Evolutionary conservation across 2,329 filamentous ascomycete genomes (phyloP).

Genomic region (Neopestalotiopsis clavispora): DNA sequence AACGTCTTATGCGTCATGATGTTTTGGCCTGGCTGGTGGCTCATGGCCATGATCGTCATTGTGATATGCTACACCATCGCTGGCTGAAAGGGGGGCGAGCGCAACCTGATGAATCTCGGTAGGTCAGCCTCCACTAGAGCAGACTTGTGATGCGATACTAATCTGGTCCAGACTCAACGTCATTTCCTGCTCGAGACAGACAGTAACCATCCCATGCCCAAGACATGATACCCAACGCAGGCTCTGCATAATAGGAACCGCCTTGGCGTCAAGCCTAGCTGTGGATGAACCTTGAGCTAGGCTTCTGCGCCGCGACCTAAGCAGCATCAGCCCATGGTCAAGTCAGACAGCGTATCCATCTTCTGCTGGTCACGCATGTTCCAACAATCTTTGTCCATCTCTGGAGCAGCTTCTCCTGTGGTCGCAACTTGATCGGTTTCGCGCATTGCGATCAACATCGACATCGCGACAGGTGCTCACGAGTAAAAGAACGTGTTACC

Average conservation of each 20-base stretch:
- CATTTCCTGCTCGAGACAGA: slow-evolving; percentile 12
- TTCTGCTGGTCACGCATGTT: neutral
- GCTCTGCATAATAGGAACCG: neutral
- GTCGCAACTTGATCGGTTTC: neutral
- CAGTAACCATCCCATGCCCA: neutral
- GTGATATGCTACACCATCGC: neutral
- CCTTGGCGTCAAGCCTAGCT: neutral
- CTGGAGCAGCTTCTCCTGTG: too few species aligned
- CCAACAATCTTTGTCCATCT: neutral
- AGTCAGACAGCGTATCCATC: neutral
- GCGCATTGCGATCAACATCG: neutral
- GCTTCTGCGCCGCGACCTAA: neutral
- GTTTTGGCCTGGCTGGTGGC: slow-evolving; percentile 56
- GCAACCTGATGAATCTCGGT: neutral
- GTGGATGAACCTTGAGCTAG: neutral
- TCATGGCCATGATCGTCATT: slow-evolving; percentile 5
- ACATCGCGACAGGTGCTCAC: slow-evolving; percentile 35
- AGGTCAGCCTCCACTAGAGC: neutral
- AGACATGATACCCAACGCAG: neutral
- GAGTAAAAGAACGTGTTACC: slow-evolving; percentile 95
- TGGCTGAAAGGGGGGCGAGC: neutral
- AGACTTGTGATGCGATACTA: neutral
- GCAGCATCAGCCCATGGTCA: neutral
- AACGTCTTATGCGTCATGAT: slow-evolving; percentile 54
- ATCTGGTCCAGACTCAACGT: slow-evolving; percentile 6